Conservation (phyloP, 2,329 filamentous ascomycete species). For the Lojkania enalia region DNA sequence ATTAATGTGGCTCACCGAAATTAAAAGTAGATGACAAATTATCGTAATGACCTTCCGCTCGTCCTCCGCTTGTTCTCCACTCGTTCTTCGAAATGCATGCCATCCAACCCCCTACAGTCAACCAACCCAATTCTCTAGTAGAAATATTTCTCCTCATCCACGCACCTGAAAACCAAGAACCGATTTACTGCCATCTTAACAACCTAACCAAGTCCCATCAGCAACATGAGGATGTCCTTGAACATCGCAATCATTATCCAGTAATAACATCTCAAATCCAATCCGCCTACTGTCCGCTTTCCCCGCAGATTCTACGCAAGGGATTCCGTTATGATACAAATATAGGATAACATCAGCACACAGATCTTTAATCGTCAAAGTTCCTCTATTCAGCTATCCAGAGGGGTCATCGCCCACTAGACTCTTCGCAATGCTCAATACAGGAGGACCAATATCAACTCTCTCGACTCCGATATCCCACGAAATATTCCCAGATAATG, state of each 20-base stretch:
- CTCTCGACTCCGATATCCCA: background rate
- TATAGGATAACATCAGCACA: background rate
- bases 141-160: background rate
- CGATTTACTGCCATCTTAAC: background rate
- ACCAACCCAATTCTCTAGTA: background rate
- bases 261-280: no score
- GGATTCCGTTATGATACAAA: background rate
- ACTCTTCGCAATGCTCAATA: background rate
- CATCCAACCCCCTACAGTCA: background rate
- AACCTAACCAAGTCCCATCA: background rate
- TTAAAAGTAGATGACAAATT: no score
- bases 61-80: no score
- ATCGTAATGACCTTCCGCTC: no score
- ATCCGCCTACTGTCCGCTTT: no score
- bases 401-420: background rate
- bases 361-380: background rate
- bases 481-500: background rate
- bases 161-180: background rate
- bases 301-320: no score
- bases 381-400: background rate
- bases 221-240: background rate
- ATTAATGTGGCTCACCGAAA: no score
- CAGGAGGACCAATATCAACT: background rate
- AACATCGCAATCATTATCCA: background rate
- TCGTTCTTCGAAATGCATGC: background rate